Evolutionary conservation across 179 eudicot species (phyloP).

Genomic region (Beta macrorhiza): DNA sequence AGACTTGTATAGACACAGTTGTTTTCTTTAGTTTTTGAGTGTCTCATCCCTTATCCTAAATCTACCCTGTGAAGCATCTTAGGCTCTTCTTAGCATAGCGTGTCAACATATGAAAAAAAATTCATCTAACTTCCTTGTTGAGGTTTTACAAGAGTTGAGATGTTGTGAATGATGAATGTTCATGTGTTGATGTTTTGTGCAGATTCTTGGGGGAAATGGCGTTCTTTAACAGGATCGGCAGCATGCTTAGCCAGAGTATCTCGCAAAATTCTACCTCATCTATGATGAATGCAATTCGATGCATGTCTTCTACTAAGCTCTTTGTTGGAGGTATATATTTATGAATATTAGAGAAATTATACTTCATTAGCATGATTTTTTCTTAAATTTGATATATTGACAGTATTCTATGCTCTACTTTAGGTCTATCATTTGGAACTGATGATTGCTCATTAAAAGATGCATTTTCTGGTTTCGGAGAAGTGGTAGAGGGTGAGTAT

Average conservation of each 20-base stretch:
- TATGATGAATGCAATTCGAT: conserved; percentile 53
- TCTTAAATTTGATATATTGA: neutral
- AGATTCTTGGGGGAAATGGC: conserved; percentile 49
- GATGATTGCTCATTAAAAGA: conserved; percentile 58
- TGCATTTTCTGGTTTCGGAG: conserved; percentile 66
- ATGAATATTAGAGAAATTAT: no score
- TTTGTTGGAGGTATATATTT: conserved; percentile 61
- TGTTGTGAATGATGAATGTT: neutral
- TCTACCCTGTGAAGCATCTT: neutral
- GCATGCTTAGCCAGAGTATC: conserved; percentile 49
- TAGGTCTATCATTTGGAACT: conserved; percentile 69
- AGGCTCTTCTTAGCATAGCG: neutral
- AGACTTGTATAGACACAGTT: no score
- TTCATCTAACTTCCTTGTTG: neutral
- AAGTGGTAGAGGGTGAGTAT: conserved; percentile 62
- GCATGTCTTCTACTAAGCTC: conserved; percentile 69
- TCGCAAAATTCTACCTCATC: conserved; percentile 40
- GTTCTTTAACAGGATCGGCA: conserved; percentile 50
- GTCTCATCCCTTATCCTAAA: neutral
- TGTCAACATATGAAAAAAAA: neutral
- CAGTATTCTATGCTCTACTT: neutral
- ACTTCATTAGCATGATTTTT: neutral
- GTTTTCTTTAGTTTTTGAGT: no score
- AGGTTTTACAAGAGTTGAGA: neutral
- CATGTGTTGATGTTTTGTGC: neutral